Evolutionary conservation across 1,139 yeast genomes (phyloP), one percentile per base, ranked within the genome.

Genomic region (Tardiomyces digboiensis): DNA sequence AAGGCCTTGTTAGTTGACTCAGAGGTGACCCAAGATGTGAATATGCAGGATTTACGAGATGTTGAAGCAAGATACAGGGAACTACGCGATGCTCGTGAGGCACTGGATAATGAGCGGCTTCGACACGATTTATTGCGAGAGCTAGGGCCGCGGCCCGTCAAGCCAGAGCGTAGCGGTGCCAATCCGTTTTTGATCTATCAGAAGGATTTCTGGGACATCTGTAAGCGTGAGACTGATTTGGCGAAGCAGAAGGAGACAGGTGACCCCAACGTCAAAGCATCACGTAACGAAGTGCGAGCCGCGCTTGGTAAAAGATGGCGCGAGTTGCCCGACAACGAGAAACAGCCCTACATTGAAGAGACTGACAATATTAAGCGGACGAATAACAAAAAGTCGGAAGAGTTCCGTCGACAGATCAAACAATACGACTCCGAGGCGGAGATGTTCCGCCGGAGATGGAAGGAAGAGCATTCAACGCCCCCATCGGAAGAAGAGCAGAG

Each of bases 181-280:
- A 68, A 68, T 47, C 72, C 72, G n/a, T 68, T 67, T 44, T 49
- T 68, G 40, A 58, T 68, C 16, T 68, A 66, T 50, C 72, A 68
- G 45, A 67, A 67, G 46, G 69, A 65, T 40, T 66, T 65, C 48
- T 68, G 72, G 72, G 70, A 66, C 23, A 57, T 56, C 21, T 64
- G 71, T 44, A 60, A 69, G 19, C 53, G 54, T 38, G 62, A 62
- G 41, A 61, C 70, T 3, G 71, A 68, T 45, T 52, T 50, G 18
- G 52, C 52, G 36, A 64, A 64, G 44, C 67, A 58, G 42, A 50
- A 54, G 26, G 42, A 52, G 2, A 52, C 59, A 2, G 58, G 57
- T 2, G 64, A 60, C 41, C 53, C 62, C 1, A 60, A 54, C 19
- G 62, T 62, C 21, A 54, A 56, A 40, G 71, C 70, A 1, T 55